Percentiles rank a stretch among this genome's conserved stretches.
Evolutionary conservation across 768 basidiomycete species (phyloP).

Genomic region (Boletellus emodensis): DNA sequence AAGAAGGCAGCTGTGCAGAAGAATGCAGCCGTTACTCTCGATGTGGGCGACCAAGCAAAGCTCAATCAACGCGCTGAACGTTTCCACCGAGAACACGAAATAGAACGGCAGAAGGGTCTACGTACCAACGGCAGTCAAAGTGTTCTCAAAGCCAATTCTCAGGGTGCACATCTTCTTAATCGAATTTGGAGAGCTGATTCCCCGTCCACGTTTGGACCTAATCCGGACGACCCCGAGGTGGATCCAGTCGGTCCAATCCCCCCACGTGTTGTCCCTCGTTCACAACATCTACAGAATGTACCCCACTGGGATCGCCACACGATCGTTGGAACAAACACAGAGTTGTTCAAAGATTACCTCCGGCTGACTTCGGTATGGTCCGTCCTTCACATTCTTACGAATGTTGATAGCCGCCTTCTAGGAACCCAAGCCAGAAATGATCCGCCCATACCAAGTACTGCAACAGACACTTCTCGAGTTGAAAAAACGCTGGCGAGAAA

Average conservation of each 20-base stretch:
- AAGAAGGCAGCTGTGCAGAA: constrained; percentile 53
- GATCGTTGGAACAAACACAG: constrained; percentile 87
- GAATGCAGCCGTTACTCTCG: constrained; percentile 35
- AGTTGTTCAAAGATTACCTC: constrained; percentile 94
- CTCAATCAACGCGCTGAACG: constrained; percentile 78
- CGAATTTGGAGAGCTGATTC: constrained; percentile 41
- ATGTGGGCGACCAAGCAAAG: constrained; percentile 64
- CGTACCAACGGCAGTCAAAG: constrained; percentile 29
- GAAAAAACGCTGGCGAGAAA: constrained; percentile 84
- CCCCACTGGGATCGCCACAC: constrained; percentile 95
- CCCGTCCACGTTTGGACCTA: constrained; percentile 44
- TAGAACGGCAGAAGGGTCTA: constrained; percentile 64
- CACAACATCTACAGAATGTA: constrained; percentile 64
- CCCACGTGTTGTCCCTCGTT: constrained; percentile 1
- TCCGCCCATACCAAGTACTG: constrained; percentile 83
- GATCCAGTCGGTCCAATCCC: constrained; percentile 52
- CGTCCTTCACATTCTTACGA: neutral
- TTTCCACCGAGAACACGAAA: constrained; percentile 86
- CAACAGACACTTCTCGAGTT: constrained; percentile 82
- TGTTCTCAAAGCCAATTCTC: constrained; percentile 43
- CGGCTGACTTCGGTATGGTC: constrained; percentile 78
- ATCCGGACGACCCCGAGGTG: constrained; percentile 65
- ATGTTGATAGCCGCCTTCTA: constrained; percentile 30
- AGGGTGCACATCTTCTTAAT: constrained; percentile 53
- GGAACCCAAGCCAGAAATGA: constrained; percentile 94